Conservation (phyloP, 768 basidiomycete genomes). For the Termitomyces sp. region DNA sequence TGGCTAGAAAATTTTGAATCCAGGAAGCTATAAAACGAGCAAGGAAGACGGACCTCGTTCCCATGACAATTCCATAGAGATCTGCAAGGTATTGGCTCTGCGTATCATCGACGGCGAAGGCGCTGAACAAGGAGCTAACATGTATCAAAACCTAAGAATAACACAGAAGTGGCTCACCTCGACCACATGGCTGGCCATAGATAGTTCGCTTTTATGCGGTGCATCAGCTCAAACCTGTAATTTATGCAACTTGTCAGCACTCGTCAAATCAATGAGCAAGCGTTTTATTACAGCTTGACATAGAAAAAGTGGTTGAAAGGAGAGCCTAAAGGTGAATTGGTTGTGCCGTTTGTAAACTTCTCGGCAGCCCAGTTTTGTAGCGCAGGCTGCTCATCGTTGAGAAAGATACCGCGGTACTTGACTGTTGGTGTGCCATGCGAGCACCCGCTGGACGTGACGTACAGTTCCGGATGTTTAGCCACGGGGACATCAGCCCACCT, state of each 20-base stretch:
- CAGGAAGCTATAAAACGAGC: neutral
- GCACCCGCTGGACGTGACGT: slow-evolving; percentile 37
- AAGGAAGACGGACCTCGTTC: slow-evolving; percentile 40
- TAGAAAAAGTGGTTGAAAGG: slow-evolving; percentile 64
- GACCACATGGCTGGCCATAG: slow-evolving; percentile 58
- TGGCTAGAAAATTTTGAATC: slow-evolving; percentile 31
- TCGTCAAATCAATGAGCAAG: neutral
- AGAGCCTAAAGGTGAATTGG: slow-evolving; percentile 37
- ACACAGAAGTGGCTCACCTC: slow-evolving; percentile 19
- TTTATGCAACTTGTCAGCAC: neutral
- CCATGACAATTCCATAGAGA: slow-evolving; percentile 64
- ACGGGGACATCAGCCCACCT: slow-evolving; percentile 81
- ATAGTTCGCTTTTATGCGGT: slow-evolving; percentile 64
- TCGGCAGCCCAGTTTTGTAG: slow-evolving; percentile 67
- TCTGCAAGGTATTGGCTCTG: slow-evolving; percentile 60
- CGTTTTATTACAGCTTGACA: slow-evolving; percentile 38
- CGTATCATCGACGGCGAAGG: slow-evolving; percentile 54
- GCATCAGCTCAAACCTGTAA: slow-evolving; percentile 55
- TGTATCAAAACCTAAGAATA: neutral
- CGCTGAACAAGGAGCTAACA: slow-evolving; percentile 18
- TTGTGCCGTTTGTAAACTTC: slow-evolving; percentile 62
- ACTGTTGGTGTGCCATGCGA: slow-evolving; percentile 61
- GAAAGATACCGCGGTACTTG: slow-evolving; percentile 66
- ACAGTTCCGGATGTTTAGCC: slow-evolving; percentile 22
- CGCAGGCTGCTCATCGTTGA: slow-evolving; percentile 75